phyloP scores from a whole-genome alignment of 495 filamentous ascomycete species.

The Pyrenopolyporus hunteri region DNA sequence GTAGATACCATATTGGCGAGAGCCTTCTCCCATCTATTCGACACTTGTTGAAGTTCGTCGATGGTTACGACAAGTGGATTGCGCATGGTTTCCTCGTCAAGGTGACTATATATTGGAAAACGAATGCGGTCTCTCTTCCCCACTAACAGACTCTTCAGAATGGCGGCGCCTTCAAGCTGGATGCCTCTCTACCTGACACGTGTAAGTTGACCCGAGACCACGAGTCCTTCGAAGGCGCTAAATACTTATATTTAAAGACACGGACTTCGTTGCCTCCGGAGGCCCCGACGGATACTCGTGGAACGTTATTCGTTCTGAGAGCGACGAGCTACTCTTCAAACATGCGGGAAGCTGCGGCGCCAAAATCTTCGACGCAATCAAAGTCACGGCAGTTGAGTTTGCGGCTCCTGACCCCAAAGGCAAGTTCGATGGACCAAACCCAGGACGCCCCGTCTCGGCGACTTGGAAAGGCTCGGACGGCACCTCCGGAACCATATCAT shows the following conservation, averaged over 20 bases:
- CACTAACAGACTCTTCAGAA: slow-evolving; percentile 33
- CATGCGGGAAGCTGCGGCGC: slow-evolving; percentile 56
- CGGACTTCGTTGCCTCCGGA: slow-evolving; percentile 54
- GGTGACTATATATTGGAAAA: slow-evolving; percentile 33
- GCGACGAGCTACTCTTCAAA: slow-evolving; percentile 57
- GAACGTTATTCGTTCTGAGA: slow-evolving; percentile 61
- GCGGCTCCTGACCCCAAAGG: neutral
- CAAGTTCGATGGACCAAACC: slow-evolving; percentile 17
- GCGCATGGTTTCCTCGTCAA: slow-evolving; percentile 54
- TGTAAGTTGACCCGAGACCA: slow-evolving; percentile 30
- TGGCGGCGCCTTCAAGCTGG: slow-evolving; percentile 56
- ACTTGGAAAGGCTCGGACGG: slow-evolving; percentile 52
- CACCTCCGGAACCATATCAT: slow-evolving; percentile 46
- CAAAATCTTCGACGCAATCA: slow-evolving; percentile 52
- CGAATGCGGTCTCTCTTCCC: neutral
- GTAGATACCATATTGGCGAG: slow-evolving; percentile 58
- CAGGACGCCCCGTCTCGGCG: slow-evolving; percentile 55
- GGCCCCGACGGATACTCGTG: slow-evolving; percentile 54
- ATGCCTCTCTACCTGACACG: slow-evolving; percentile 41
- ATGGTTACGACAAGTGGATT: slow-evolving; percentile 50
- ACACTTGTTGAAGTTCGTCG: slow-evolving; percentile 56
- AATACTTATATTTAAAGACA: slow-evolving; percentile 40
- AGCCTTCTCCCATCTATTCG: slow-evolving; percentile 58
- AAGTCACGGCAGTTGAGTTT: slow-evolving; percentile 51
- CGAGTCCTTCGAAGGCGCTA: neutral